These are phyloP conservation scores for Dactylonectria estremocensis DNA, from an alignment of 2,329 filamentous ascomycete genomes.

Conservation along the genomic window DNA sequence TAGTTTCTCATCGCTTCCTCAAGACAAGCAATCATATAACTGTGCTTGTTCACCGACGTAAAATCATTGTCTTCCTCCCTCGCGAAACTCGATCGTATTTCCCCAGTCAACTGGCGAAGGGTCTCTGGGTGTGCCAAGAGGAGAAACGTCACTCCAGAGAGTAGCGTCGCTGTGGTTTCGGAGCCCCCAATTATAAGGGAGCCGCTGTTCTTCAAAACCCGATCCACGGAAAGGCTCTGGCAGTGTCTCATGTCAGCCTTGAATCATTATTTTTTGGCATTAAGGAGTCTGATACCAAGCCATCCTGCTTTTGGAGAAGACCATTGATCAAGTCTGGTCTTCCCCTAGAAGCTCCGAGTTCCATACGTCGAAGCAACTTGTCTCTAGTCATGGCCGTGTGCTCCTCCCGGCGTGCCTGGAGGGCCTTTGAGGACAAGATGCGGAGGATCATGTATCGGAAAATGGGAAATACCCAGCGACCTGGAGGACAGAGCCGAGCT, in stretches of 20 bases:
- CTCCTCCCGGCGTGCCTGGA: not conserved
- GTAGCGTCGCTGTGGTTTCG: slow-evolving; percentile 51
- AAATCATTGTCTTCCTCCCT: slow-evolving; percentile 31
- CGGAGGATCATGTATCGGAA: not conserved
- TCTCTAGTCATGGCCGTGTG: not conserved
- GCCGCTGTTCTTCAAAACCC: not conserved
- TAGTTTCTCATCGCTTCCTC: slow-evolving; percentile 12
- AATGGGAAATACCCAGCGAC: not conserved
- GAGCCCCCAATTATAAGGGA: slow-evolving; percentile 47
- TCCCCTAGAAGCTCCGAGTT: not conserved
- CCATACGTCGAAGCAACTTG: not conserved
- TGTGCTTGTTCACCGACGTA: not conserved
- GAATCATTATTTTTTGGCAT: not conserved
- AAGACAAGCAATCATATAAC: slow-evolving; percentile 7
- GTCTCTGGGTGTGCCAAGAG: slow-evolving; percentile 49
- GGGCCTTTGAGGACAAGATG: not conserved
- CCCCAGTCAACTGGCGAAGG: slow-evolving; percentile 52
- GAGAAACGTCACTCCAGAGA: slow-evolving; percentile 47
- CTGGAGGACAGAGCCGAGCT: slow-evolving; percentile 28
- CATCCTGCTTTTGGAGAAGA: not conserved
- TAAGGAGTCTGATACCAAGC: not conserved
- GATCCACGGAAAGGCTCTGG: not conserved
- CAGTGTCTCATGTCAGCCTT: not conserved
- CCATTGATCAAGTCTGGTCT: not conserved
- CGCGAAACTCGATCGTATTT: slow-evolving; percentile 43